Evolutionary conservation across 768 basidiomycete genomes (phyloP).

Genomic region (Trichaptum fuscoviolaceum): DNA sequence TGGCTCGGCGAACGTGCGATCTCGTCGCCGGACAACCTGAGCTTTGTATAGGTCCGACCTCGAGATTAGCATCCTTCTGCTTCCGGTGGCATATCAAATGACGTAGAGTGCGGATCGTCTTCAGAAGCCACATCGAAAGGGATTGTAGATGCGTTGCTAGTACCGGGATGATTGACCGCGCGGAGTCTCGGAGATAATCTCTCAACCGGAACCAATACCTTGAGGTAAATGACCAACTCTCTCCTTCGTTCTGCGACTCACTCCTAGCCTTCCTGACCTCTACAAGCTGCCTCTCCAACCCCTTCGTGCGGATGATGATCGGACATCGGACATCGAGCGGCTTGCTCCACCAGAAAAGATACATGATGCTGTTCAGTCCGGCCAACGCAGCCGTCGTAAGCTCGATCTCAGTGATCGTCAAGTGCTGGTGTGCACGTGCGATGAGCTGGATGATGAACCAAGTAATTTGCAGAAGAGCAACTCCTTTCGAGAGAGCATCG

Average conservation of each 20-base stretch:
- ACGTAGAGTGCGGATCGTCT: not conserved
- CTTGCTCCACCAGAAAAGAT: constrained; percentile 35
- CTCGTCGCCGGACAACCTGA: not conserved
- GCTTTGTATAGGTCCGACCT: too few species aligned
- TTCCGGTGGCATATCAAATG: not conserved
- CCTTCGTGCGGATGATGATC: not conserved
- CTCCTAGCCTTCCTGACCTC: too few species aligned
- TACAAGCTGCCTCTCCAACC: not conserved
- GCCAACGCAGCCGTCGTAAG: constrained; percentile 30
- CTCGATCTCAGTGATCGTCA: constrained; percentile 19
- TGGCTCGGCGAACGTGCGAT: not conserved
- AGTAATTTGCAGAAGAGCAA: constrained; percentile 26
- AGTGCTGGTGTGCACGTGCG: constrained; percentile 15
- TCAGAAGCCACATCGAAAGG: too few species aligned
- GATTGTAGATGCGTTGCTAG: not conserved
- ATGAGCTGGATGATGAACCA: constrained; percentile 29
- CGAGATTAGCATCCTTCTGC: not conserved
- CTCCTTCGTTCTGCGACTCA: not conserved
- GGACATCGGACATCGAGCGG: constrained; percentile 28
- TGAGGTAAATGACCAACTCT: not conserved
- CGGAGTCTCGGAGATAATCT: not conserved
- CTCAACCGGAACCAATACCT: too few species aligned
- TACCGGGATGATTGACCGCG: not conserved
- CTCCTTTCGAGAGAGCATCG: constrained; percentile 24
- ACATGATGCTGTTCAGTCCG: constrained; percentile 25